These are phyloP conservation scores for Gossypium rotundifolium DNA, from an alignment of 345 rosid genomes.

Conservation along the genomic window DNA sequence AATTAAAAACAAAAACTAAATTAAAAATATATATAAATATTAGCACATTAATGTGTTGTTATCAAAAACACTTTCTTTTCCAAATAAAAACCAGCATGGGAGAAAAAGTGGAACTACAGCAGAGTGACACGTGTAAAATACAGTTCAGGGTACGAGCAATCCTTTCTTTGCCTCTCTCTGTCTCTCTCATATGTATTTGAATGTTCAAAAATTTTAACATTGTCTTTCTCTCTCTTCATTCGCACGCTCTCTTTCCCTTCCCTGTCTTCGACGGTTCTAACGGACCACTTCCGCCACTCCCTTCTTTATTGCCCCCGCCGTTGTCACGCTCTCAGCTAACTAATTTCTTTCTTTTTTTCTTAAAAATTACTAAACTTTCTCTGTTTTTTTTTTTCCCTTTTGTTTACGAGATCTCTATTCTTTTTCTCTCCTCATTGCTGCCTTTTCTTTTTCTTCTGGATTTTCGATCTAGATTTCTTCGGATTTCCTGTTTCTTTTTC, in stretches of 20 bases:
- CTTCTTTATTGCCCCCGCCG: constrained; percentile 24
- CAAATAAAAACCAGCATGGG: too few species aligned
- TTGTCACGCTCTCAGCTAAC: neutral
- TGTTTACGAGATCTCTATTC: neutral
- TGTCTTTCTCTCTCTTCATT: neutral
- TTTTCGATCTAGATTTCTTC: constrained; percentile 32
- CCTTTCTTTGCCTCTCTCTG: neutral
- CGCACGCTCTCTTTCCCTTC: constrained; percentile 4
- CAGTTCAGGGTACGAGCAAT: neutral
- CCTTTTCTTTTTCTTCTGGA: constrained; percentile 14
- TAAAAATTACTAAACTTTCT: neutral
- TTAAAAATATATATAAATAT: too few species aligned
- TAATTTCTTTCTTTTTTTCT: neutral
- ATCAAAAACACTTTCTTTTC: too few species aligned
- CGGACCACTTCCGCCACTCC: constrained; percentile 10
- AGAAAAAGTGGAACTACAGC: too few species aligned
- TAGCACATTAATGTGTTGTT: too few species aligned
- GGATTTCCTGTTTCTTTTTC: neutral
- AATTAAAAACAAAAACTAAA: too few species aligned
- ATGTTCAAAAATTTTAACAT: neutral
- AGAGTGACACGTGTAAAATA: neutral
- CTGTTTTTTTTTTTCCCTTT: neutral
- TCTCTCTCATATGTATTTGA: constrained; percentile 37
- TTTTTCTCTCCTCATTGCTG: constrained; percentile 16
- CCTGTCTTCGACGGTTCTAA: constrained; percentile 1